A percentile compares a stretch with the other conserved stretches of the same genome.
Evolutionary conservation across 2,329 filamentous ascomycete species (phyloP).

Genomic region (Phyllosticta citrichinensis): DNA sequence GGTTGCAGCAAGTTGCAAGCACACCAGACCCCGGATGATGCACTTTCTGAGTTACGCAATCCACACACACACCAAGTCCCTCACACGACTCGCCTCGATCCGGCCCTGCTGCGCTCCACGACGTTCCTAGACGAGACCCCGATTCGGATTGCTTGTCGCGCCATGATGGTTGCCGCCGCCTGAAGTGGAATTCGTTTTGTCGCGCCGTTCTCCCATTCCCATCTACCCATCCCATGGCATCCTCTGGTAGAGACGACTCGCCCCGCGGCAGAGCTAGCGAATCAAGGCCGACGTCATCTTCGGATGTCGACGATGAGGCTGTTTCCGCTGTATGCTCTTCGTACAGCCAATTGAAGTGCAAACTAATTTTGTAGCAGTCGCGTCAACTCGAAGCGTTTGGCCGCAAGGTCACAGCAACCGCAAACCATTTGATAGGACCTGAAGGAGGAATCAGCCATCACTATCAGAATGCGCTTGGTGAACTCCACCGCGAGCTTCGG

Average conservation of each 20-base stretch:
- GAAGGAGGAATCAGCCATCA: conserved; percentile 43
- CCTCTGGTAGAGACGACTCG: conserved; percentile 21
- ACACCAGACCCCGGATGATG: conserved; percentile 1
- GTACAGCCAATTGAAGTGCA: background rate
- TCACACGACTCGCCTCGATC: background rate
- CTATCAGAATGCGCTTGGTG: conserved; percentile 79
- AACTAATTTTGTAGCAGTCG: conserved; percentile 45
- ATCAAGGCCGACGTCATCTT: conserved; percentile 1
- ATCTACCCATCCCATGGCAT: conserved; percentile 17
- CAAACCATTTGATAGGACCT: conserved; percentile 72
- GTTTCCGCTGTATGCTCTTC: conserved; percentile 2
- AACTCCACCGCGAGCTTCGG: conserved; percentile 81
- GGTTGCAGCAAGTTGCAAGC: background rate
- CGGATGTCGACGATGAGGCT: conserved; percentile 5
- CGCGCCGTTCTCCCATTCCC: background rate
- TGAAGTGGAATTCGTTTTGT: background rate
- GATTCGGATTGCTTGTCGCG: background rate
- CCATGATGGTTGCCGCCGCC: background rate
- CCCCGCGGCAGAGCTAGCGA: conserved; percentile 20
- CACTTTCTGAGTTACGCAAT: background rate
- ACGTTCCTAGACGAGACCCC: background rate
- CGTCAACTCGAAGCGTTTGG: conserved; percentile 86
- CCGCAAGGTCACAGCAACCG: conserved; percentile 89
- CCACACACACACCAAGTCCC: background rate
- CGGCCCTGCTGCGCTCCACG: background rate